Conservation (phyloP, 192 early-diverging fungal genomes). For the Umbelopsis sp. region DNA sequence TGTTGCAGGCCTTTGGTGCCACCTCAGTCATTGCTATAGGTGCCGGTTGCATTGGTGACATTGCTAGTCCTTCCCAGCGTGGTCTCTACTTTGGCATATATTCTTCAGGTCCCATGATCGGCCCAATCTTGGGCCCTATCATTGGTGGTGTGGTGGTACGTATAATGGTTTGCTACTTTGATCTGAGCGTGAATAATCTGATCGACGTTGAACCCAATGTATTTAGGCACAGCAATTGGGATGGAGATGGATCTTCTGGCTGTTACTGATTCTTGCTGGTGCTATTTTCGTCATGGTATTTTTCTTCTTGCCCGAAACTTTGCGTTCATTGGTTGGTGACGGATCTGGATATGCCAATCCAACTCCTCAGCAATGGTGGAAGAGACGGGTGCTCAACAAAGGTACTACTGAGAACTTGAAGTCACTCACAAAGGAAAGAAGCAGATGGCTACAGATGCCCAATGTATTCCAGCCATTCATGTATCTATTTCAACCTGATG, state of each 20-base stretch:
- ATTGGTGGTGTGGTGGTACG: conserved; percentile 8
- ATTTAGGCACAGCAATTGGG: conserved; percentile 18
- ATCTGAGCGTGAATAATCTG: conserved; percentile 10
- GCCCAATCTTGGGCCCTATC: conserved; percentile 12
- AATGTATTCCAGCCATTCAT: conserved; percentile 38
- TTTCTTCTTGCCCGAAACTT: conserved; percentile 50
- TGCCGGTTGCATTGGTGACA: conserved; percentile 20
- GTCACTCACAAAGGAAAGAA: conserved; percentile 29
- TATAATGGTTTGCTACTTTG: not conserved
- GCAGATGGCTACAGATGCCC: conserved; percentile 32
- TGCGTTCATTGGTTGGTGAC: conserved; percentile 45
- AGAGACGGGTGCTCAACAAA: not conserved
- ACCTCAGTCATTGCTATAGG: conserved; percentile 40
- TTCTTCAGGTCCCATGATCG: conserved; percentile 13
- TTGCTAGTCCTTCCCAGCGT: conserved; percentile 15
- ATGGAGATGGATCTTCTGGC: conserved; percentile 19
- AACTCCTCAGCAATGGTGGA: conserved; percentile 29
- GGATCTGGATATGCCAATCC: conserved; percentile 43
- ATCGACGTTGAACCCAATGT: not conserved
- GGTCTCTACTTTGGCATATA: conserved; percentile 14
- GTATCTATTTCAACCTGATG: conserved; percentile 31
- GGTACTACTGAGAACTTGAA: not conserved
- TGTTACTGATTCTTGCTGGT: not conserved
- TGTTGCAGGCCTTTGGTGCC: conserved; percentile 40
- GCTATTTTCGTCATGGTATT: conserved; percentile 26